phyloP scores from a whole-genome alignment of 2,329 filamentous ascomycete genomes.

The Didymella keratinophila region DNA sequence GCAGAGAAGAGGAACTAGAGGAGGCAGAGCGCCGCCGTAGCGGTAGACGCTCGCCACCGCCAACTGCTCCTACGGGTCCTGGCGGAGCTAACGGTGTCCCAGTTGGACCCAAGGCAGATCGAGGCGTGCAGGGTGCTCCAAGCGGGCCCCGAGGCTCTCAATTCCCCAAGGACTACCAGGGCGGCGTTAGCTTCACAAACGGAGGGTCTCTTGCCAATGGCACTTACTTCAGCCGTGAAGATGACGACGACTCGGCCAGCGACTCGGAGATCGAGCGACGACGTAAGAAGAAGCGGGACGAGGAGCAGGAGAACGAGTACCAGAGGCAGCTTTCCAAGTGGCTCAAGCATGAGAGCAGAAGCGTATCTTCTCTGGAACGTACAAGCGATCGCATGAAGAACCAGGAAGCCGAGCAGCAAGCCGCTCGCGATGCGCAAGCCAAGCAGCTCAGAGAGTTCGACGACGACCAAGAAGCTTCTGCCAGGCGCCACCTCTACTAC shows the following conservation, averaged over 20 bases:
- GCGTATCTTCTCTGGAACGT: constrained; percentile 83
- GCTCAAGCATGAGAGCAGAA: constrained; percentile 85
- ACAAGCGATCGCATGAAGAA: constrained; percentile 82
- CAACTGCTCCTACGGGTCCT: constrained; percentile 67
- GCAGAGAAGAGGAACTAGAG: constrained; percentile 91
- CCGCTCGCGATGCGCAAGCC: constrained; percentile 71
- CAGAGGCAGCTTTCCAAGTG: constrained; percentile 87
- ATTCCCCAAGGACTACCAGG: constrained; percentile 75
- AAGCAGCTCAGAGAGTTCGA: constrained; percentile 83
- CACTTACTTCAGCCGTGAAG: constrained; percentile 67
- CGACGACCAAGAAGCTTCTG: constrained; percentile 80
- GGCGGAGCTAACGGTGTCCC: constrained; percentile 77
- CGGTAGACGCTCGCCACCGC: constrained; percentile 72
- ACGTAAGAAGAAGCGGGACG: constrained; percentile 72
- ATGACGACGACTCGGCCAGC: constrained; percentile 86
- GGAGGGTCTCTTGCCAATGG: constrained; percentile 72
- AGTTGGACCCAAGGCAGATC: constrained; percentile 70
- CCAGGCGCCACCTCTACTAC: constrained; percentile 83
- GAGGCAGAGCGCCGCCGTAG: constrained; percentile 81
- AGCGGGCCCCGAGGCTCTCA: constrained; percentile 73
- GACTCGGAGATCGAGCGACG: constrained; percentile 85
- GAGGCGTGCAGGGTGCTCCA: constrained; percentile 76
- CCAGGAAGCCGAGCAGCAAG: constrained; percentile 71
- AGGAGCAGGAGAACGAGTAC: constrained; percentile 81
- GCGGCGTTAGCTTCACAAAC: constrained; percentile 83